Evolutionary conservation across 1,284 basidiomycete species (phyloP).

Genomic region (Trichosporon faecale): DNA sequence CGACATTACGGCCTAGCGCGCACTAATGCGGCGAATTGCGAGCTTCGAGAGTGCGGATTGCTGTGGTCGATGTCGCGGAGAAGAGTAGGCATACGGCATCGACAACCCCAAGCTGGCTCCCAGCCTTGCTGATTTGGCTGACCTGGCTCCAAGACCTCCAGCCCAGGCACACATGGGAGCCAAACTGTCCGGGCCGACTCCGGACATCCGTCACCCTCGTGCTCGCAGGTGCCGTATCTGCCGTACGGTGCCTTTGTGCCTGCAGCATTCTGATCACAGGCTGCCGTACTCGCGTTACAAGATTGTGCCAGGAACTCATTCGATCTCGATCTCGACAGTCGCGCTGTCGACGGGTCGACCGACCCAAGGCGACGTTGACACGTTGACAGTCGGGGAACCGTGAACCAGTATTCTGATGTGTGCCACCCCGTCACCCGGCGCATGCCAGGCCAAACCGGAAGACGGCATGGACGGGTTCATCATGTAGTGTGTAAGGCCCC

Average conservation of each 20-base stretch:
- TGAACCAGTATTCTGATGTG: no score
- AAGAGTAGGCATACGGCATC: no score
- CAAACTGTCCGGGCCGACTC: neutral
- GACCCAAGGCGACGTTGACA: no score
- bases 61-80: no score
- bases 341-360: neutral
- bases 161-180: neutral
- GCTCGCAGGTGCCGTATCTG: neutral
- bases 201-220: constrained; percentile 3
- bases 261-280: neutral
- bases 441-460: no score
- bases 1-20: neutral
- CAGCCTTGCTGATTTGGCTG: no score
- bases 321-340: neutral
- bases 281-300: neutral
- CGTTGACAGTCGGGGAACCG: no score
- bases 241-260: neutral
- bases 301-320: neutral
- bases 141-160: no score
- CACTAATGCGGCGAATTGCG: neutral
- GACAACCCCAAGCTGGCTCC: neutral
- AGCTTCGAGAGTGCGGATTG: no score
- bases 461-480: no score
- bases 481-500: no score
- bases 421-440: no score